Percentiles rank a stretch among this genome's conserved stretches.
Conservation (phyloP, 1,284 basidiomycete species). For the Papiliotrema flavescens region DNA sequence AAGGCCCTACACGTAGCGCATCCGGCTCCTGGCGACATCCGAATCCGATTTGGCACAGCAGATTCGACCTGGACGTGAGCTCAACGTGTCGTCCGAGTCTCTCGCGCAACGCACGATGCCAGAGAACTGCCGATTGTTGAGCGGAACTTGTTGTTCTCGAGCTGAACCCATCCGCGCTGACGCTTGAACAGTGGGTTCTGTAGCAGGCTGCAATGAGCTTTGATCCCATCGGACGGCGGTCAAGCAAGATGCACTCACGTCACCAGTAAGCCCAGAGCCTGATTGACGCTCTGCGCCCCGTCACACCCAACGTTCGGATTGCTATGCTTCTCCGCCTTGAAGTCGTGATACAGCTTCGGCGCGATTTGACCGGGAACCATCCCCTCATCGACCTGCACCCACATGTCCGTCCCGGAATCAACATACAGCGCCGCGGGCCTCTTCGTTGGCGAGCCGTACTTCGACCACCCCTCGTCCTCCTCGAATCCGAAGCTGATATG, state of each 20-base stretch:
- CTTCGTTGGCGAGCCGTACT: conserved; percentile 3
- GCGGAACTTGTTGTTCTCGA: conserved; percentile 32
- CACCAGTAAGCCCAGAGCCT: conserved; percentile 30
- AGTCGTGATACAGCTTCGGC: conserved; percentile 21
- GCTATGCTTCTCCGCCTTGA: conserved; percentile 29
- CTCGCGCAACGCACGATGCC: conserved; percentile 16
- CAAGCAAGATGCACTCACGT: conserved; percentile 25
- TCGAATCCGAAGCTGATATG: conserved; percentile 23
- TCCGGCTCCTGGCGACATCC: conserved; percentile 33
- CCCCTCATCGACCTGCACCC: conserved; percentile 30
- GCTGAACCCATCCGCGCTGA: conserved; percentile 38
- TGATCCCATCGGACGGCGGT: too few species aligned
- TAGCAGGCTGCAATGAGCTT: conserved; percentile 24
- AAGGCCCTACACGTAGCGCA: conserved; percentile 35
- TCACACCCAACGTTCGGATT: conserved; percentile 28
- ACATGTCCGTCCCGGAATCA: conserved; percentile 21
- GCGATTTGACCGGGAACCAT: conserved; percentile 36
- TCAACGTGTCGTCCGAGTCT: background rate
- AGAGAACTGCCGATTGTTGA: conserved; percentile 29
- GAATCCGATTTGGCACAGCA: conserved; percentile 39
- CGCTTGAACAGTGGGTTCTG: conserved; percentile 39
- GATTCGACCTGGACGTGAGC: conserved; percentile 19
- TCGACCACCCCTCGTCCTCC: conserved; percentile 5
- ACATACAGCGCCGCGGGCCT: conserved; percentile 17
- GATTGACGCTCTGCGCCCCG: conserved; percentile 20